Conservation (phyloP, 805 yeast species). For the Suhomyces kilbournensis region DNA sequence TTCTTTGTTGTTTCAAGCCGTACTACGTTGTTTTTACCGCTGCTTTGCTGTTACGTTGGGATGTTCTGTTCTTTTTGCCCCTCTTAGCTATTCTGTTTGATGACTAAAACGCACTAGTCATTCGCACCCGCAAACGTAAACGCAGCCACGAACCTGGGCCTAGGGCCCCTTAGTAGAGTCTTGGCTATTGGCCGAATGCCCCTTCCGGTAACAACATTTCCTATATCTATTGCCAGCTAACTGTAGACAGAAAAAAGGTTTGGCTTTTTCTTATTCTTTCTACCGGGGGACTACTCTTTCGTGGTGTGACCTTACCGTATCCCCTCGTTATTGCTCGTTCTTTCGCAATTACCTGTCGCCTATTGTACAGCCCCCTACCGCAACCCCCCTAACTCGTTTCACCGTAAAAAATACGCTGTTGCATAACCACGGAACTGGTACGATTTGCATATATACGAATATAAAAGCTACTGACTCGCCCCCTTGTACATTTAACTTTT, state of each 20-base stretch:
- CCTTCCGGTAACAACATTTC: not conserved
- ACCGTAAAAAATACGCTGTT: not conserved
- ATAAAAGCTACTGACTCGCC: not conserved
- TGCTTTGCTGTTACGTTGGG: not conserved
- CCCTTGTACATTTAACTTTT: not conserved
- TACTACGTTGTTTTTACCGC: not conserved
- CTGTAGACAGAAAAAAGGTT: not conserved
- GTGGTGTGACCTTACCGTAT: not conserved
- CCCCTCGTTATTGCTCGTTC: not conserved
- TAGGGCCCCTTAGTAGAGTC: not conserved
- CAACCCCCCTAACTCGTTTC: not conserved
- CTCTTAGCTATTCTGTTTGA: not conserved
- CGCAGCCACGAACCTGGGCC: conserved; percentile 1
- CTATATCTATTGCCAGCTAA: not conserved
- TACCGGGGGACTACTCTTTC: not conserved
- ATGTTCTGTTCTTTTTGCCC: not conserved
- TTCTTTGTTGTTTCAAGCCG: not conserved
- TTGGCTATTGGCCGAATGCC: not conserved
- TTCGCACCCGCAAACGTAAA: not conserved
- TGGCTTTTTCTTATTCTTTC: not conserved
- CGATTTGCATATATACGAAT: not conserved
- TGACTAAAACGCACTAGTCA: not conserved
- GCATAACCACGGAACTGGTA: not conserved
- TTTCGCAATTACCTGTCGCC: not conserved
- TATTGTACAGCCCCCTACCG: conserved; percentile 1